Conservation (phyloP, 1,284 basidiomycete species). For the Cryptococcus maquisensis region DNA sequence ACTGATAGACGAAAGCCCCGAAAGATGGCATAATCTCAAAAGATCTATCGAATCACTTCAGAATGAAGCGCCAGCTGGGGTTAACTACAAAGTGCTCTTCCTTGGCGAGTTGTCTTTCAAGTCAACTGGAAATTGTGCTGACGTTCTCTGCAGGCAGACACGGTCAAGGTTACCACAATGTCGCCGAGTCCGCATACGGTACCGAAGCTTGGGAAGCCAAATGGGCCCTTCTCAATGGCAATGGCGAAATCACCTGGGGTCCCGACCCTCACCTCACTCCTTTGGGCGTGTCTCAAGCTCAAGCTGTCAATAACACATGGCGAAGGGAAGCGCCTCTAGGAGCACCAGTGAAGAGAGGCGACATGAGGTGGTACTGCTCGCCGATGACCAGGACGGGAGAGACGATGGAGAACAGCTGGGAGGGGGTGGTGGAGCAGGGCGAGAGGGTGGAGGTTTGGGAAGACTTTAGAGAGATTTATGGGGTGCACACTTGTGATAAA, state of each 20-base stretch:
- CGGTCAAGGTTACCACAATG: constrained; percentile 49
- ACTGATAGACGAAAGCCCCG: constrained; percentile 33
- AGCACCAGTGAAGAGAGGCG: constrained; percentile 58
- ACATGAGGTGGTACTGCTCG: constrained; percentile 60
- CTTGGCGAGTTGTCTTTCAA: constrained; percentile 24
- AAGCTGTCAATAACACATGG: constrained; percentile 58
- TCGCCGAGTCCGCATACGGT: constrained; percentile 68
- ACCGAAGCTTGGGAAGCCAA: constrained; percentile 54
- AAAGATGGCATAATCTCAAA: constrained; percentile 44
- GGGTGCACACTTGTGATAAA: constrained; percentile 46
- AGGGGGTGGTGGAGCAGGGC: constrained; percentile 40
- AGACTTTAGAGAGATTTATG: constrained; percentile 46
- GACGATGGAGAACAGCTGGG: constrained; percentile 65
- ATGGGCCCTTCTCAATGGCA: constrained; percentile 66
- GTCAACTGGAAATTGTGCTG: background rate
- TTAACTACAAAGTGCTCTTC: constrained; percentile 48
- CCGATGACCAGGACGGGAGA: constrained; percentile 68
- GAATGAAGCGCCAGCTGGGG: constrained; percentile 27
- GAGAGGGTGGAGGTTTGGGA: constrained; percentile 42
- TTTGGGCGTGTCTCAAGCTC: constrained; percentile 63
- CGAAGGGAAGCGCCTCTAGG: constrained; percentile 54
- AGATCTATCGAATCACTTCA: constrained; percentile 30
- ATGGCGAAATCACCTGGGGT: constrained; percentile 72
- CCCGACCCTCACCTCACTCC: constrained; percentile 73
- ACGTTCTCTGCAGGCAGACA: constrained; percentile 29